Evolutionary conservation across 1,284 basidiomycete species (phyloP), one percentile per base, ranked within the genome.

Genomic region (Wallemia hederae): DNA sequence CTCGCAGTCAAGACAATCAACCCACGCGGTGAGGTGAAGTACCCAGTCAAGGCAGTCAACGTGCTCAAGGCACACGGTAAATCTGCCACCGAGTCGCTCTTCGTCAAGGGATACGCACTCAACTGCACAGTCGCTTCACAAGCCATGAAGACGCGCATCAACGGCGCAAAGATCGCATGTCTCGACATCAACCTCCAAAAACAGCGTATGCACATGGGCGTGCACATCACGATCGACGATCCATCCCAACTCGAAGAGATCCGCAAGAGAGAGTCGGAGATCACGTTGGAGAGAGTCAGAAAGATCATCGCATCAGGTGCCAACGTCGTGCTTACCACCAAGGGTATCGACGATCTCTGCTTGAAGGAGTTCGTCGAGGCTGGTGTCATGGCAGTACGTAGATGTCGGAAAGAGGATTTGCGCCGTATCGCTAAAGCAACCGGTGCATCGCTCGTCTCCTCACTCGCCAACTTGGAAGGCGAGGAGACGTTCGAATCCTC

Each of bases 331-430:
- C 74, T 98, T 61, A 99, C 94, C 26, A 98, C 94, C 33, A 98
- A 98, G 72, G 94, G 94, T 59, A 99, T 98, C 66, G 94, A 99
- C 68, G 94, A 99, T 69, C 76, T 98, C 28, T 94, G 90, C 70
- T 74, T 98, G 67, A 99, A 99, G 72, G 94, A 98, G 74, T 98
- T 98, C 68, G 88, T 98, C 61, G 94, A 99, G 74, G 92, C 90
- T 17, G 94, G 94, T 55, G 94, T 92, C 0, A 98, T 98, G 85
- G 94, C 90, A 39, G 94, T 98, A 61, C 82, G 94, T 65, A 78
- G 94, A 67, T 98, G 94, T 76, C 81, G 86, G 69, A 98, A 98
- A 73, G 94, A 99, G 70, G 94, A 99, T 70, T 77, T 98, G 60
- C 80, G 90, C 62, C 81, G 94, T 60, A 98, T 98, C 66, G 94